phyloP scores from a whole-genome alignment of 1,284 basidiomycete genomes.

The Irpex lacteus region DNA sequence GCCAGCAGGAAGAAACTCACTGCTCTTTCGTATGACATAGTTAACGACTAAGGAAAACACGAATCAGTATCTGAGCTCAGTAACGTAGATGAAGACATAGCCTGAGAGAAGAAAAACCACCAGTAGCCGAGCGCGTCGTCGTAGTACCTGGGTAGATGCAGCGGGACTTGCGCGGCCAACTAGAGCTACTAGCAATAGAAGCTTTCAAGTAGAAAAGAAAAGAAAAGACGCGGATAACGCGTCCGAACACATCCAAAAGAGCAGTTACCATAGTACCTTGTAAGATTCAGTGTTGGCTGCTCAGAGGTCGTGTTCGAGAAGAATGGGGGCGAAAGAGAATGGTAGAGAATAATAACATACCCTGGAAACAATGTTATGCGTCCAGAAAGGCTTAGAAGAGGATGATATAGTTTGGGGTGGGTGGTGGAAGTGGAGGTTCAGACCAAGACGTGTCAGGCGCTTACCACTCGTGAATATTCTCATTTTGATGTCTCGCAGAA shows the following conservation, averaged over 20 bases:
- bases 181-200: background rate
- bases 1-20: background rate
- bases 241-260: background rate
- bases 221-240: background rate
- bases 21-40: background rate
- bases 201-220: background rate
- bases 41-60: too few relatives aligned
- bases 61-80: too few relatives aligned
- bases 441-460: too few relatives aligned
- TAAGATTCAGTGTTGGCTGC: background rate
- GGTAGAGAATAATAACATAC: background rate
- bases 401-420: too few relatives aligned
- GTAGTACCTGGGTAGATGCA: background rate
- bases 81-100: too few relatives aligned
- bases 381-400: too few relatives aligned
- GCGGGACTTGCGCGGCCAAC: background rate
- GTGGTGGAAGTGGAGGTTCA: too few relatives aligned
- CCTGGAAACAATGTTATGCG: too few relatives aligned
- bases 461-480: too few relatives aligned
- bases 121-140: background rate
- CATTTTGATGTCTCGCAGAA: too few relatives aligned
- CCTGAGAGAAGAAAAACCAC: too few relatives aligned
- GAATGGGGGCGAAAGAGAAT: background rate
- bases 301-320: background rate
- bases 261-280: background rate